Conservation (phyloP, 305 asterid genomes). For the Withania somnifera region DNA sequence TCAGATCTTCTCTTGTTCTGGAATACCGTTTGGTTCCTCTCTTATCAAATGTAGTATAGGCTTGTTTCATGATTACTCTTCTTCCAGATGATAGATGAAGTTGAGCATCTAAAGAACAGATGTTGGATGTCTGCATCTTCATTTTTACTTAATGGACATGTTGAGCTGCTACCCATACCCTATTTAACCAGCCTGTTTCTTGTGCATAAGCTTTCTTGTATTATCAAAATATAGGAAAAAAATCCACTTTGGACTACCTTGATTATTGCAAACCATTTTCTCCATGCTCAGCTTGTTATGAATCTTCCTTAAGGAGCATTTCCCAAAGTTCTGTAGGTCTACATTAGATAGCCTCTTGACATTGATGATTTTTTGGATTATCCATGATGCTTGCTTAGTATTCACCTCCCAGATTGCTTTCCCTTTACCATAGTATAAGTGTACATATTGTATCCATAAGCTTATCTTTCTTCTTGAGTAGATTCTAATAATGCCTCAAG, state of each 20-base stretch:
- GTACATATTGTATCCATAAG: background rate
- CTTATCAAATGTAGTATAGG: background rate
- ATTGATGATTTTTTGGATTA: background rate
- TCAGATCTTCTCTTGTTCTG: background rate
- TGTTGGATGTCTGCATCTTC: background rate
- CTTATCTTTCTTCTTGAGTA: background rate
- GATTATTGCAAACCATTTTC: background rate
- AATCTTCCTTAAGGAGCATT: background rate
- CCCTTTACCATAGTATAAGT: background rate
- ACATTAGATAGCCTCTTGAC: background rate
- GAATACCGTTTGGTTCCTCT: background rate
- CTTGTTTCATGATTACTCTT: background rate
- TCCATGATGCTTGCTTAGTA: background rate
- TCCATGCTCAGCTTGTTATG: background rate
- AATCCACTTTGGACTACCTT: background rate
- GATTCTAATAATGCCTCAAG: background rate
- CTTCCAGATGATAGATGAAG: background rate
- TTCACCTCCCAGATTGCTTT: background rate
- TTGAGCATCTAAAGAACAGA: background rate
- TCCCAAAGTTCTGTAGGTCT: background rate
- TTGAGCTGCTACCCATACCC: background rate
- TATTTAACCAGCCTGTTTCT: background rate
- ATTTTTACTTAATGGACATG: background rate
- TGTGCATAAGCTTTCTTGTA: background rate
- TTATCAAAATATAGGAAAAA: background rate